Evolutionary conservation across 306 rosid species (phyloP), one percentile per base, ranked within the genome.

Genomic region (Castanea sativa): DNA sequence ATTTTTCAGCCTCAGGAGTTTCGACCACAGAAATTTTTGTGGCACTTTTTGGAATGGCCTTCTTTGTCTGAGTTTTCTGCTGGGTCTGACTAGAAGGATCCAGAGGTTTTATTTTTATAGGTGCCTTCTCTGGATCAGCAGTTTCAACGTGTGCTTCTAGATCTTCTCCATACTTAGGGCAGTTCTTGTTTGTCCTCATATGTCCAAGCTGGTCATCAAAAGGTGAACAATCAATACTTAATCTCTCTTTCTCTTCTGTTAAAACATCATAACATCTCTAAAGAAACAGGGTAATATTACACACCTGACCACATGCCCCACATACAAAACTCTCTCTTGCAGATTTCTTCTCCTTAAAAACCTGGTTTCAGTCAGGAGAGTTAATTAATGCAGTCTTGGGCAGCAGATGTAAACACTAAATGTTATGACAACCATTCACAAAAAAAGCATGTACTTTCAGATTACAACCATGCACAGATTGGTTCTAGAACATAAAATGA

Each of bases 221-320:
- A 77, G 10, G 55, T 18, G 51, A 81, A 74, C 49, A 78, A 75
- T 84, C 76, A 82, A 82, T 25, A 74, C 73, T n/a, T 49, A 35
- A 7, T 29, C 19, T 21, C 25, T 30, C 69, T 29, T 6, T 21
- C 25, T 30, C 68, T 52, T 76, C 8, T 41, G 45, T 82, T 77
- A 60, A 58, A 70, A 45, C 49, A 84, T 41, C 52, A 57, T 57
- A 55, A 41, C 45, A 49, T 55, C 70, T 60, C 55, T 64, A 61
- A 57, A 61, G 52, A 55, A 56, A 61, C 71, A 73, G 23, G 25
- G 11, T 23, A 73, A 76, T 12, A 49, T 80, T 73, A 84, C 81
- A 8, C 79, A 95, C 99, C 99, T 92, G 95, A 84, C 95, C 95
- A 86, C 99, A 95, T 45, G 94, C 97, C 80, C 99, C 99, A 85